A percentile compares a stretch with the other conserved stretches of the same genome.
These are phyloP conservation scores for Nakaseomyces bracarensis DNA, from an alignment of 1,139 yeast species.

Conservation along the genomic window DNA sequence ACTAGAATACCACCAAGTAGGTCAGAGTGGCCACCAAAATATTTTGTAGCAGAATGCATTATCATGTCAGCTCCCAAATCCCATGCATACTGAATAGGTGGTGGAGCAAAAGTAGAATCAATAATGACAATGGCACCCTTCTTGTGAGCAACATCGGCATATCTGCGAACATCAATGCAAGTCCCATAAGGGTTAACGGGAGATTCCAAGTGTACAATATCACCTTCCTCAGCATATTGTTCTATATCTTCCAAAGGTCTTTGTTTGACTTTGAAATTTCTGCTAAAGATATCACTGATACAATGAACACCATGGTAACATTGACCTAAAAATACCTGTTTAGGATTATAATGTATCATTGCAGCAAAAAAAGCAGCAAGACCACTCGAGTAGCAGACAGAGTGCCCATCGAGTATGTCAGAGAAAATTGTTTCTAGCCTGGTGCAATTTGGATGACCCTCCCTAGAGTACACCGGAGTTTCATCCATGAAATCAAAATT, in stretches of 20 bases:
- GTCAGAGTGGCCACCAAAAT: slow-evolving; percentile 93
- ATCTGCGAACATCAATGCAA: slow-evolving; percentile 52
- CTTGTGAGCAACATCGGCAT: slow-evolving; percentile 59
- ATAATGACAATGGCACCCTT: slow-evolving; percentile 62
- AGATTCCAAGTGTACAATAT: slow-evolving; percentile 73
- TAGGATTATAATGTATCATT: slow-evolving; percentile 64
- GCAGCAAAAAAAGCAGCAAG: slow-evolving; percentile 74
- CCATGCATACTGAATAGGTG: slow-evolving; percentile 78
- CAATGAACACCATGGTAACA: slow-evolving; percentile 84
- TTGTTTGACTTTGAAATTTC: slow-evolving; percentile 52
- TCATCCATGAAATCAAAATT: slow-evolving; percentile 27
- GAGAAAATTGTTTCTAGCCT: slow-evolving; percentile 63
- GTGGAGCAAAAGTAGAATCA: slow-evolving; percentile 91
- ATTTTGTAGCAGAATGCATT: slow-evolving; percentile 89
- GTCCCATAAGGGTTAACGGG: slow-evolving; percentile 83
- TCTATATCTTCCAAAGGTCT: slow-evolving; percentile 45
- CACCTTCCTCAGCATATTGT: slow-evolving; percentile 52
- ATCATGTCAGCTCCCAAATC: slow-evolving; percentile 72
- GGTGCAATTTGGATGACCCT: slow-evolving; percentile 61
- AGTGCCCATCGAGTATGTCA: slow-evolving; percentile 46
- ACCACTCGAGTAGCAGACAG: slow-evolving; percentile 69
- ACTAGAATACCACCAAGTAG: slow-evolving; percentile 71
- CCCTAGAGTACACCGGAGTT: slow-evolving; percentile 54
- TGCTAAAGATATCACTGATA: slow-evolving; percentile 50
- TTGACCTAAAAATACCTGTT: slow-evolving; percentile 62